Conservation (phyloP, 1,284 basidiomycete species). For the Sanguinoderma infundibulare region DNA sequence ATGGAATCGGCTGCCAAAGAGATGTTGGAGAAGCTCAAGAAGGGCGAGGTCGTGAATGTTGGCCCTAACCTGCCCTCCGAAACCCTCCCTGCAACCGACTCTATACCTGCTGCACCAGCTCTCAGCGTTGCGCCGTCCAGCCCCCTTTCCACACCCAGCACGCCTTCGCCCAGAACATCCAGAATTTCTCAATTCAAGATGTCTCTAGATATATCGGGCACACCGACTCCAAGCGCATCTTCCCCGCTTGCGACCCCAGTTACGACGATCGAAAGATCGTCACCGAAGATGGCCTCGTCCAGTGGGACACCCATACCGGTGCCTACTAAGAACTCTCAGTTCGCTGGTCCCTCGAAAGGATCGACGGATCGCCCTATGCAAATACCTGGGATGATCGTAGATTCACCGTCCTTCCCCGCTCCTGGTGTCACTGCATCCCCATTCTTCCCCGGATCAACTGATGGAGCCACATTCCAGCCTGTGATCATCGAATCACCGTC, state of each 20-base stretch:
- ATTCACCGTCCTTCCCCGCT: constrained; percentile 26
- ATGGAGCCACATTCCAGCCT: constrained; percentile 9
- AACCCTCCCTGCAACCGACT: background rate
- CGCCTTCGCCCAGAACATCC: constrained; percentile 36
- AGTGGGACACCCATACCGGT: constrained; percentile 23
- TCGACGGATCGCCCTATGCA: constrained; percentile 4
- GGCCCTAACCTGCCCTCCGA: constrained; percentile 37
- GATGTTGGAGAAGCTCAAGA: constrained; percentile 58
- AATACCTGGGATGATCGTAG: constrained; percentile 22
- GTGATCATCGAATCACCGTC: constrained; percentile 39
- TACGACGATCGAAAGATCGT: constrained; percentile 31
- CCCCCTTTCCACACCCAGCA: background rate
- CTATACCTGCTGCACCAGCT: background rate
- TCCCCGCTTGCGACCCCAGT: constrained; percentile 31
- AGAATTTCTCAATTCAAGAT: constrained; percentile 48
- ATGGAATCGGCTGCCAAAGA: constrained; percentile 47
- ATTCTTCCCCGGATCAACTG: constrained; percentile 1
- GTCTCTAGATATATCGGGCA: constrained; percentile 20
- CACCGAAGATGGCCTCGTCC: constrained; percentile 37
- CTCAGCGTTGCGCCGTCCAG: background rate
- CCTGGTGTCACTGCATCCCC: constrained; percentile 13
- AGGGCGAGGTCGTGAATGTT: constrained; percentile 61
- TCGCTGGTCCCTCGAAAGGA: constrained; percentile 3
- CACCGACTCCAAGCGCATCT: constrained; percentile 4
- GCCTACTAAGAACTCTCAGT: constrained; percentile 19